These are phyloP conservation scores for Carex cristatella DNA, from an alignment of 176 grass and related monocot species.

Conservation along the genomic window DNA sequence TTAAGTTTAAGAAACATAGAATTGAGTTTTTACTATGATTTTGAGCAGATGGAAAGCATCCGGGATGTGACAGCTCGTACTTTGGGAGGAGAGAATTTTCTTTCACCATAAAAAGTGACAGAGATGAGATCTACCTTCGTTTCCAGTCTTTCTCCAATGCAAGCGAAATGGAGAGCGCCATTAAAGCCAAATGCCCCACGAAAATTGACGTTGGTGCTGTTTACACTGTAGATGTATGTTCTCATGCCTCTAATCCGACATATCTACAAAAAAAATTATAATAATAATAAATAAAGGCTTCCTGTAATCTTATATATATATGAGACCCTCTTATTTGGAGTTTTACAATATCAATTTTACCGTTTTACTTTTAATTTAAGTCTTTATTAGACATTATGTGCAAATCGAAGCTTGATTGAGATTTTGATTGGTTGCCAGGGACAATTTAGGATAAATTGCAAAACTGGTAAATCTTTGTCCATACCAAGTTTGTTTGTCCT, in stretches of 20 bases:
- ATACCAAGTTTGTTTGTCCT: background rate
- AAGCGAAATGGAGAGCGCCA: constrained; percentile 62
- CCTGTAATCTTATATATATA: background rate
- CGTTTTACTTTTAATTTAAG: background rate
- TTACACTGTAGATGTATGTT: constrained; percentile 77
- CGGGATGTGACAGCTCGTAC: constrained; percentile 73
- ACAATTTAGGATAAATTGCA: background rate
- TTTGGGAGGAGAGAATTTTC: constrained; percentile 80
- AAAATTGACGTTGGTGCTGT: constrained; percentile 95
- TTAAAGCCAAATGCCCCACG: constrained; percentile 79
- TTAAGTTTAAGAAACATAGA: background rate
- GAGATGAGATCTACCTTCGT: constrained; percentile 50
- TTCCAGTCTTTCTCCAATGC: constrained; percentile 80
- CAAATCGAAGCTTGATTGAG: background rate
- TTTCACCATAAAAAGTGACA: constrained; percentile 86
- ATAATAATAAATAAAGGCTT: background rate
- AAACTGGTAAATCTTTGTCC: background rate
- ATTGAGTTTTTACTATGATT: background rate
- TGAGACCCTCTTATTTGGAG: background rate
- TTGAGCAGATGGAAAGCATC: constrained; percentile 79
- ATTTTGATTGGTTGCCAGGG: background rate
- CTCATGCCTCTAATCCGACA: background rate
- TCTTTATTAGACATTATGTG: background rate
- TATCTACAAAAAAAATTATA: background rate
- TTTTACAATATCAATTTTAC: background rate